Evolutionary conservation across 805 yeast species (phyloP), one percentile per base, ranked within the genome.

Genomic region (Scheffersomyces stipitis): DNA sequence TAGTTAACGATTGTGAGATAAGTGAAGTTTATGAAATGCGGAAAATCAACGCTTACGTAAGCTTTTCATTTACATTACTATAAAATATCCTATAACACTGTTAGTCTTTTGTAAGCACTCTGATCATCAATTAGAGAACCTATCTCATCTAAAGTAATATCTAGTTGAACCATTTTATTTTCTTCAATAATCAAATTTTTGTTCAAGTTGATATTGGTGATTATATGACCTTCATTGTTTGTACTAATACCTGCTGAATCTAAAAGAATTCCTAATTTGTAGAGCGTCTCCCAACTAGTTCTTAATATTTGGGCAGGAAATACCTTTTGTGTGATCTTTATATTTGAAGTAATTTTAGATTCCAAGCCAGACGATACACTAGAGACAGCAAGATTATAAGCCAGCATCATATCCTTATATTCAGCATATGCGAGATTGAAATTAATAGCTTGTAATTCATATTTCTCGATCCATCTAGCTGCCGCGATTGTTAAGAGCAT

Each of bases 361-460:
- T 69, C 77, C 22, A 69, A 51, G 22, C 64, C 62, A 4, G 67
- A 54, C 5, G 63, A 55, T 5, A 59, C 47, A 4, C 62, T 41
- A 22, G 68, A 64, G 12, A 60, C 64, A 17, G 67, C 66, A 4
- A 62, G 52, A 38, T 76, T 73, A 38, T 69, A 58, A 0, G 52
- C 43, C 37, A 74, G 72, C 30, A 80, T 67, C 69, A 81, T 72
- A 2, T 62, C 66, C n/a, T 54, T 52, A 58, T 87, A 91, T 56
- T 91, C 98, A 22, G 80, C 81, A 56, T 81, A 83, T 0, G 82
- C 84, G 40, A 88, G 62, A 46, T 85, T 86, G 60, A 89, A 81
- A 56, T 87, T 90, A 14, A 86, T 73, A n/a, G 71, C 69, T 10
- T 69, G 78, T 16, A 77, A 59, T 15, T 75, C 80, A 18, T 71